Base-by-base conservation (phyloP, 805 yeast species). In the Blastobotrys americana region DNA sequence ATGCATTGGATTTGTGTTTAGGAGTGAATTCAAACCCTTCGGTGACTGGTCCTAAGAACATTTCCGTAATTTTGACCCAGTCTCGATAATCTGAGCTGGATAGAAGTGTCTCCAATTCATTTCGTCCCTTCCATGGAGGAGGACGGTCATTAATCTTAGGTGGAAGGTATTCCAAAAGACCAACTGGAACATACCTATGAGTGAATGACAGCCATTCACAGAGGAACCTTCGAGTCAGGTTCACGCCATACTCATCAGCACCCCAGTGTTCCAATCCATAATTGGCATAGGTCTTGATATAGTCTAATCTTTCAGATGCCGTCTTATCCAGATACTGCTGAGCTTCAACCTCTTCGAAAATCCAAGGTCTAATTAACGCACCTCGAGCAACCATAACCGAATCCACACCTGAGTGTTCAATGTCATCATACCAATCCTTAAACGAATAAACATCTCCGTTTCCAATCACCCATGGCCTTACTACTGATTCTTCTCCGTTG, bases 371-470 rank as follows among this genome's bases (percentile, higher is more conserved):
- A 61, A 93, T 89, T 52, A 93, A 74, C 1, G 97, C 97, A 45
- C 97, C 98, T 58, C 99, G 76, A 2, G 97, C 98, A 44, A 93
- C 86, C 97, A 94, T 93, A 15, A 88, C 95, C 23, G 93, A 79
- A 66, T 93, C 98, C 46, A 90, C 80, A 18, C 84, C 83, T 23
- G 76, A 76, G 39, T 78, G 74, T 15, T 68, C 68, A 35, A 80
- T 70, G 8, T 83, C 88, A 27, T 70, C 72, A 63, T 86, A 76
- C 95, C 96, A 93, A 60, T 93, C 97, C 57, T 84, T 84, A 67
- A 75, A 78, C 16, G 86, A 82, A 68, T 72, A 89, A 39, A 87
- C 77, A 61, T 93, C 99, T 42, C 99, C 99, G 58, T 93, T 93
- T 21, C 98, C 99, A 43, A 93, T 75, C 50, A 93, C 80, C 70